Conservation (phyloP, 2,329 filamentous ascomycete genomes). For the Chaetomium sp. region DNA sequence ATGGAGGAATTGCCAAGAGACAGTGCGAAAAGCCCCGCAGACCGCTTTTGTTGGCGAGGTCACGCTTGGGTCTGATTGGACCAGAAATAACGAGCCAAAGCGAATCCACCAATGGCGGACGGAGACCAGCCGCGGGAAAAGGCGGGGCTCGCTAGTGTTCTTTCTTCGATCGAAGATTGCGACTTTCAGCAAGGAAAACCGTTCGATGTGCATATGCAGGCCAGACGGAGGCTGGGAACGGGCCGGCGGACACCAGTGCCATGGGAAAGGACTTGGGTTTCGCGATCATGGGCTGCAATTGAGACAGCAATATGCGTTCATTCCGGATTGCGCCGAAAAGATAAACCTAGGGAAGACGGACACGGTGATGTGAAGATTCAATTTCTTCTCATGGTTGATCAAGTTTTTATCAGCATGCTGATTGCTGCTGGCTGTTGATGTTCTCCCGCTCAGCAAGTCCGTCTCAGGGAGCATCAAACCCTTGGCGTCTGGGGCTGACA, state of each 20-base stretch:
- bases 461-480: not conserved
- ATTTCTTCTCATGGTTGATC: too few species aligned
- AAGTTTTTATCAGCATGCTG: too few species aligned
- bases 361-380: not conserved
- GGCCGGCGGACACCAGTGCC: constrained; percentile 4
- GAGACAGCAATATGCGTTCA: not conserved
- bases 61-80: not conserved
- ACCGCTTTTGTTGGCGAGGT: not conserved
- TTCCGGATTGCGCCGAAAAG: not conserved
- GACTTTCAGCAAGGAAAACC: not conserved
- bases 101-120: constrained; percentile 5
- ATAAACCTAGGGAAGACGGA: too few species aligned
- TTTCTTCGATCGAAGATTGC: not conserved
- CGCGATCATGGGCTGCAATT: not conserved
- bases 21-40: not conserved
- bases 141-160: not conserved
- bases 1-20: not conserved
- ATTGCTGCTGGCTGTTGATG: too few species aligned
- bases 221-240: constrained; percentile 9
- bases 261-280: not conserved
- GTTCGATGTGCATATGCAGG: constrained; percentile 19
- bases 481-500: not conserved
- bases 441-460: too few species aligned
- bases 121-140: constrained; percentile 6
- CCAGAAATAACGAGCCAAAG: not conserved